Evolutionary conservation across 2,329 filamentous ascomycete genomes (phyloP), one percentile per base, ranked within the genome.

Genomic region (Cladophialophora exuberans): DNA sequence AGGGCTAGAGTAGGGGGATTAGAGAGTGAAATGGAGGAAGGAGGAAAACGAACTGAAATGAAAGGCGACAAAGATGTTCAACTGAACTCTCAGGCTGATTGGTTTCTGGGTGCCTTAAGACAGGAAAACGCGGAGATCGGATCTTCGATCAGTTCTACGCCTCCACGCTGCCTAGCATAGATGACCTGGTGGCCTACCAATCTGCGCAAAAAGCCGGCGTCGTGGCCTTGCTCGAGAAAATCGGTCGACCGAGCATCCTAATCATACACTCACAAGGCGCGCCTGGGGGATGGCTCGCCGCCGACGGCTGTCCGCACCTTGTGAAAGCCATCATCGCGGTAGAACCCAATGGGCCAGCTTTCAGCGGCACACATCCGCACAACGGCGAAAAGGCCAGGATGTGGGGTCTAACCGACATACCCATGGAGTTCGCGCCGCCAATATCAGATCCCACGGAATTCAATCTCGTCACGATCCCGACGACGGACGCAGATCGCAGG

Each of bases 281-380:
- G 1, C 70, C 70, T 9, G 73, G 74, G 55, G 74, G 70, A 6
- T 81, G 74, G 74, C 69, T 78, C 6, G 70, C 78, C 6, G 77
- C 76, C 1, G 82, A 85, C 60, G 66, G 68, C 2, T 65, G 73
- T 3, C 80, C 82, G 0, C 60, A 74, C 0, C 67, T 78, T 0
- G 76, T 83, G 1, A 73, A 73, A 17, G 76, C 69, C 0, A 73
- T 83, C 17, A 66, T 85, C 1, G 71, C 75, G 1, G 57, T 85
- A 10, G 82, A 84, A 61, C 81, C 81, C 0, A 65, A 70, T 3
- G 81, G 81, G 0, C 81, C 81, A 1, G 81, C 80, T 0, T 82
- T 79, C 60, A 67, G 61, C 22, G 74, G 79, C 11, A 69, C 68
- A 7, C 65, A 72, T 25, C 70, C 42, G 10, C 48, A 30, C 38